A percentile compares a stretch with the other conserved stretches of the same genome.
Conservation (phyloP, 192 early-diverging fungal genomes). For the Gaertneriomyces sp. region DNA sequence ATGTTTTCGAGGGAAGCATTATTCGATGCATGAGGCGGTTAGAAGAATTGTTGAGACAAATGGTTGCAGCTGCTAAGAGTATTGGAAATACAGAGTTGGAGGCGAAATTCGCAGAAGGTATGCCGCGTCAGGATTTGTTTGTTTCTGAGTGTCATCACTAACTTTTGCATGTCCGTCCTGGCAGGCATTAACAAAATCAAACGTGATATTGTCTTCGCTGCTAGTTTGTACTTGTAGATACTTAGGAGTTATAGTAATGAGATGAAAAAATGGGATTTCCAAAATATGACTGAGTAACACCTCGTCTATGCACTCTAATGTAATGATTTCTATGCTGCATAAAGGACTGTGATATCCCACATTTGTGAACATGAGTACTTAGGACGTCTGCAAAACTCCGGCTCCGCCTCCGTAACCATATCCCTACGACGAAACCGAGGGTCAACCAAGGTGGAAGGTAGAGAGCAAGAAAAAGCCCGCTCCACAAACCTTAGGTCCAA, state of each 20-base stretch:
- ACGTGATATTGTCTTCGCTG: slow-evolving; percentile 96
- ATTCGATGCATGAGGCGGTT: slow-evolving; percentile 85
- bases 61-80: slow-evolving; percentile 84
- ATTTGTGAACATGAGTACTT: no score
- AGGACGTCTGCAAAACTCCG: background rate
- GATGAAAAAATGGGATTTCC: background rate
- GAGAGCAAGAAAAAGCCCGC: no score
- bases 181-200: slow-evolving; percentile 81
- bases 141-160: background rate
- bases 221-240: slow-evolving; percentile 68
- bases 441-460: background rate
- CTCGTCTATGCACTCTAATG: no score
- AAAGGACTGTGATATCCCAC: no score
- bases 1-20: slow-evolving; percentile 90
- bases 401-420: slow-evolving; percentile 6
- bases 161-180: background rate
- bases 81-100: slow-evolving; percentile 94
- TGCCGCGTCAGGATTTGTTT: slow-evolving; percentile 1
- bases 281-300: background rate
- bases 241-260: background rate
- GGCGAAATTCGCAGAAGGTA: slow-evolving; percentile 87
- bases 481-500: slow-evolving; percentile 46
- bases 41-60: slow-evolving; percentile 87
- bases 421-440: background rate
- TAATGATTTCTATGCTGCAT: no score